phyloP scores from a whole-genome alignment of 106 monocot genomes.

The Hemerocallis citrina region DNA sequence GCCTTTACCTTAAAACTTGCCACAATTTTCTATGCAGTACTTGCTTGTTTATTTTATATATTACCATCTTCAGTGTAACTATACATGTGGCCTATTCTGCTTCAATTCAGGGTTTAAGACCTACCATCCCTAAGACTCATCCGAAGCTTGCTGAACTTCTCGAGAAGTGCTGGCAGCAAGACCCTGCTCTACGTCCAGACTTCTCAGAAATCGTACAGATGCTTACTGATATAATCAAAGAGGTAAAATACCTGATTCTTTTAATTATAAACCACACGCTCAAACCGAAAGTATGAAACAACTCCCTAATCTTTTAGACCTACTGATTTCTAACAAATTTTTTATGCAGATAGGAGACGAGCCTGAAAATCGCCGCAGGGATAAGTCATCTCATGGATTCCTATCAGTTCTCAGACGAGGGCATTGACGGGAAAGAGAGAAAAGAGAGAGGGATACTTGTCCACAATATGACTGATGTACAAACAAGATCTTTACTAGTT shows the following conservation, averaged over 20 bases:
- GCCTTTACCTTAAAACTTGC: too few species aligned
- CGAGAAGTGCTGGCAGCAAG: constrained; percentile 73
- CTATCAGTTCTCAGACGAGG: constrained; percentile 44
- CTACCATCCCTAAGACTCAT: constrained; percentile 70
- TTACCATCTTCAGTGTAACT: neutral
- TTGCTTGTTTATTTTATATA: too few species aligned
- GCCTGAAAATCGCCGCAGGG: constrained; percentile 33
- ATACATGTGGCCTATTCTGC: neutral
- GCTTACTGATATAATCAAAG: constrained; percentile 39
- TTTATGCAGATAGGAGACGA: constrained; percentile 44
- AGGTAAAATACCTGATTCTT: constrained; percentile 25
- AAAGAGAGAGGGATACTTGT: too few species aligned
- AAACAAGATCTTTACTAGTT: too few species aligned
- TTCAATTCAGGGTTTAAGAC: constrained; percentile 54
- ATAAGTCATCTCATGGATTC: constrained; percentile 43
- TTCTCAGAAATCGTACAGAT: constrained; percentile 63
- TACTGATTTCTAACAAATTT: neutral
- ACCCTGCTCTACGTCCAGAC: constrained; percentile 52
- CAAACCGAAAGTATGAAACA: too few species aligned
- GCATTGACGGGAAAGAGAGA: constrained; percentile 20
- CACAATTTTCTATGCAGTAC: too few species aligned
- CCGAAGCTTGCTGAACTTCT: constrained; percentile 54
- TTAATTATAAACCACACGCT: neutral
- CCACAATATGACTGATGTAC: too few species aligned
- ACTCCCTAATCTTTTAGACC: too few species aligned